Conservation (phyloP, 768 basidiomycete species). For the Hygrocybe punicea region DNA sequence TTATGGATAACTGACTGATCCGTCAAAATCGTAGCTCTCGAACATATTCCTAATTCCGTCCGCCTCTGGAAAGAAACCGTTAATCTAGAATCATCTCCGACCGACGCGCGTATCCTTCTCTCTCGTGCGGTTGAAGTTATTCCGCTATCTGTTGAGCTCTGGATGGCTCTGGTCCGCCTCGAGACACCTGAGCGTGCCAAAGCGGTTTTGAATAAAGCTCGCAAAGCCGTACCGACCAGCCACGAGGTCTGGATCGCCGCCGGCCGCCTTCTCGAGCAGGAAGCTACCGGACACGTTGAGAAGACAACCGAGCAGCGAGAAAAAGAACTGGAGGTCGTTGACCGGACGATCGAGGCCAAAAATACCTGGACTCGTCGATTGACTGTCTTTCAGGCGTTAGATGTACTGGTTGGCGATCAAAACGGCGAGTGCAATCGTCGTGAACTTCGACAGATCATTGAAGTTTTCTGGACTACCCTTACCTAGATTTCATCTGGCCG, state of each 20-base stretch:
- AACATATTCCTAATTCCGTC: constrained; percentile 96
- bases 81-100: constrained; percentile 84
- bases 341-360: constrained; percentile 84
- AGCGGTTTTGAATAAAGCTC: constrained; percentile 92
- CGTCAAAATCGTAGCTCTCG: constrained; percentile 59
- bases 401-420: too few species aligned
- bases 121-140: constrained; percentile 96
- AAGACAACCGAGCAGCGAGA: constrained; percentile 51
- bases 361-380: too few species aligned
- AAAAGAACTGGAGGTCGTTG: constrained; percentile 70
- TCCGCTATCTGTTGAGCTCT: constrained; percentile 92
- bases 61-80: constrained; percentile 98
- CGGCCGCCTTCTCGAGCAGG: constrained; percentile 87
- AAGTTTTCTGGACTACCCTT: too few species aligned
- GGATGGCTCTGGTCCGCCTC: constrained; percentile 96
- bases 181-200: constrained; percentile 91
- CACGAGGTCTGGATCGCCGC: constrained; percentile 99
- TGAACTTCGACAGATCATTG: too few species aligned
- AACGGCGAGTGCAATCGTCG: too few species aligned
- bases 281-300: constrained; percentile 41
- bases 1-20: not conserved
- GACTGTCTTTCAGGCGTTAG: too few species aligned
- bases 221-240: constrained; percentile 88
- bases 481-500: too few species aligned
- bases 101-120: constrained; percentile 91